Percentiles rank a stretch among this genome's conserved stretches.
Evolutionary conservation across 2,329 filamentous ascomycete genomes (phyloP).

Genomic region (Microsporum ferrugineum): DNA sequence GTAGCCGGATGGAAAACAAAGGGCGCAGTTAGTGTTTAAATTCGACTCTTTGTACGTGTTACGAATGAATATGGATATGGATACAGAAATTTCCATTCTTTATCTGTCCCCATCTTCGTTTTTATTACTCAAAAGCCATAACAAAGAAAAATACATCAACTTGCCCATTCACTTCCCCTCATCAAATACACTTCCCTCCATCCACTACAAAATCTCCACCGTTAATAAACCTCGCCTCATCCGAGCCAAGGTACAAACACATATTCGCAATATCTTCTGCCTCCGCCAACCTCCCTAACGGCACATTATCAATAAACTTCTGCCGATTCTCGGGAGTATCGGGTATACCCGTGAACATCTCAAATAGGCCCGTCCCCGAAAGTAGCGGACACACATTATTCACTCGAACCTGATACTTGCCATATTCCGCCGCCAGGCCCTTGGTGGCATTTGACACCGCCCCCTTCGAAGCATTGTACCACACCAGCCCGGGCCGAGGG

Average conservation of each 20-base stretch:
- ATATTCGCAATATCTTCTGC: slow-evolving; percentile 57
- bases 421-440: slow-evolving; percentile 62
- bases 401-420: slow-evolving; percentile 58
- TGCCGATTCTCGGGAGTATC: slow-evolving; percentile 36
- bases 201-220: slow-evolving; percentile 59
- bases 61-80: slow-evolving; percentile 4
- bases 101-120: neutral
- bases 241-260: slow-evolving; percentile 57
- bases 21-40: neutral
- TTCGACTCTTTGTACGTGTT: neutral
- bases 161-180: neutral
- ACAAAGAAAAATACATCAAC: neutral
- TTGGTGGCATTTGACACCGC: slow-evolving; percentile 46
- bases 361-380: slow-evolving; percentile 53
- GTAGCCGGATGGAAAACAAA: neutral
- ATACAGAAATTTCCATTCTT: neutral
- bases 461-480: slow-evolving; percentile 37
- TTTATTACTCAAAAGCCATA: neutral
- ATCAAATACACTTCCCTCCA: slow-evolving; percentile 38
- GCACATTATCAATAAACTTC: slow-evolving; percentile 36
- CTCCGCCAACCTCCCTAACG: slow-evolving; percentile 33
- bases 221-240: slow-evolving; percentile 61
- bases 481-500: slow-evolving; percentile 34
- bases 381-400: slow-evolving; percentile 61
- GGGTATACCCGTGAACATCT: slow-evolving; percentile 31